Evolutionary conservation across 106 monocot species (phyloP).

Genomic region (Xerophyta viscosa): DNA sequence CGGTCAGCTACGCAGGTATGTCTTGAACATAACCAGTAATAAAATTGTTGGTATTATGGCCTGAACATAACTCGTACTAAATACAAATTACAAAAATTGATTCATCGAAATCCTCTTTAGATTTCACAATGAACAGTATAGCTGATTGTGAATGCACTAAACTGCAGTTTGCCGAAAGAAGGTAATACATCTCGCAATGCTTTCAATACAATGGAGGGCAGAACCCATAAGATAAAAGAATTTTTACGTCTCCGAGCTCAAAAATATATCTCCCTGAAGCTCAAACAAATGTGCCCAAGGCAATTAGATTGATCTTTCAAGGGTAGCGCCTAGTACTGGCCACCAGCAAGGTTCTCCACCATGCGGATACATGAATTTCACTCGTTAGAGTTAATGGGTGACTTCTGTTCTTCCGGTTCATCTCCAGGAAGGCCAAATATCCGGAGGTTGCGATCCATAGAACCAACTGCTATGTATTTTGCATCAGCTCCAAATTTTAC

Average conservation of each 20-base stretch:
- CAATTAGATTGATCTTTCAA: background rate
- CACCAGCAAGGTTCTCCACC: background rate
- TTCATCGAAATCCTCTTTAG: too few relatives aligned
- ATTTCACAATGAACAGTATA: too few relatives aligned
- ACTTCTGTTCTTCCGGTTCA: constrained; percentile 23
- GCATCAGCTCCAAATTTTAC: constrained; percentile 89
- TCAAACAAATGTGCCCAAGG: background rate
- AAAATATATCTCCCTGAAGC: background rate
- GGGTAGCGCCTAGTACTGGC: background rate
- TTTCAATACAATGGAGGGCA: background rate
- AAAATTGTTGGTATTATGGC: too few relatives aligned
- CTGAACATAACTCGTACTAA: too few relatives aligned
- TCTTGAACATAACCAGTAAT: too few relatives aligned
- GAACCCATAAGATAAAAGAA: too few relatives aligned
- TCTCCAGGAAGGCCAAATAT: constrained; percentile 66
- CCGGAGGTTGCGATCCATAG: constrained; percentile 88
- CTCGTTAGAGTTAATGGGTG: constrained; percentile 1
- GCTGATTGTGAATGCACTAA: too few relatives aligned
- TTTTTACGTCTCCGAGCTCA: too few relatives aligned
- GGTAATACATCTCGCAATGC: constrained; percentile 1
- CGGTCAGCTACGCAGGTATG: too few relatives aligned
- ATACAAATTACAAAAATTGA: too few relatives aligned
- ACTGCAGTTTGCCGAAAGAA: too few relatives aligned
- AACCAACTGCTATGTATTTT: constrained; percentile 76
- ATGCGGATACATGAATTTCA: background rate